These are phyloP conservation scores for Myxozyma sirexii DNA, from an alignment of 805 yeast genomes.

Conservation along the genomic window DNA sequence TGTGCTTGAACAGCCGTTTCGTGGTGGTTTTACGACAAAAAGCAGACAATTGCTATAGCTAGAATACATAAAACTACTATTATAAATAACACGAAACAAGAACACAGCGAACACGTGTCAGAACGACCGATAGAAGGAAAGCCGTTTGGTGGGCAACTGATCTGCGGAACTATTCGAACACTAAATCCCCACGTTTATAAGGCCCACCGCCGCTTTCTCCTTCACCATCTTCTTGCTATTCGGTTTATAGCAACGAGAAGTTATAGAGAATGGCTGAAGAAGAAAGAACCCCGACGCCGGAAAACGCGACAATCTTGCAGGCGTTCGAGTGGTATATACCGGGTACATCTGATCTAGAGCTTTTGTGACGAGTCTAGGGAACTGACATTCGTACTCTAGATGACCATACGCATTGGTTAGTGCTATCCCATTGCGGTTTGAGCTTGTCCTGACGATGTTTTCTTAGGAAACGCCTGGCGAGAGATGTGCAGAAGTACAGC, in stretches of 20 bases:
- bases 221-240: no score
- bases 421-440: background rate
- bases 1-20: no score
- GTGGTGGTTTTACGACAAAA: no score
- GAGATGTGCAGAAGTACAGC: slow-evolving; percentile 14
- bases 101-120: background rate
- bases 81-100: background rate
- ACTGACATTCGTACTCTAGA: slow-evolving; percentile 2
- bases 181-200: no score
- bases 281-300: slow-evolving; percentile 15
- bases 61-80: no score
- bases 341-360: background rate
- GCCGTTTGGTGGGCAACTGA: no score
- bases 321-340: slow-evolving; percentile 34
- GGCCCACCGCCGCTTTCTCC: no score
- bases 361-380: background rate
- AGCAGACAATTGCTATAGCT: no score
- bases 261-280: slow-evolving; percentile 2
- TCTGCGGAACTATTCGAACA: no score
- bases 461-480: slow-evolving; percentile 18
- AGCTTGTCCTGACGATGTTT: no score
- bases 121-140: background rate
- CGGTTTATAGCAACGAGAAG: no score
- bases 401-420: slow-evolving; percentile 30
- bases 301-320: slow-evolving; percentile 31